phyloP scores from a whole-genome alignment of 2,329 filamentous ascomycete genomes.

The Blastomyces parvus region DNA sequence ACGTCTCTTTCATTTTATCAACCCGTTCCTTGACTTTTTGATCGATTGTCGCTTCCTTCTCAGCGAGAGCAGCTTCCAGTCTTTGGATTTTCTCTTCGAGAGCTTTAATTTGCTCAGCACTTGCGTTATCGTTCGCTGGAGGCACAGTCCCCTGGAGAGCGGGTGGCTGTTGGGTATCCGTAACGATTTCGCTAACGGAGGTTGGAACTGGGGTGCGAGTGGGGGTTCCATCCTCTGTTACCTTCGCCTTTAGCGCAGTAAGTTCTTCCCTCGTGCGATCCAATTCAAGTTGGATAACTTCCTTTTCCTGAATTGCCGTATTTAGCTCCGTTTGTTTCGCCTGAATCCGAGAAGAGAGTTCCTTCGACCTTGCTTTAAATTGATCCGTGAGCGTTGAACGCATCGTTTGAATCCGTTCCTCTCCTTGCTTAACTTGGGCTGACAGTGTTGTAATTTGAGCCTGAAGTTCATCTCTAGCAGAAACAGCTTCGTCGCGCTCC shows the following conservation, averaged over 20 bases:
- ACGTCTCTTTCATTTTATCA: conserved; percentile 55
- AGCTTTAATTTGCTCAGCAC: conserved; percentile 50
- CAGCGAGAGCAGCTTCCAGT: conserved; percentile 43
- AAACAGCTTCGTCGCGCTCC: conserved; percentile 57
- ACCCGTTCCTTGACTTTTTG: conserved; percentile 39
- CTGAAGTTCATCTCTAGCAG: conserved; percentile 43
- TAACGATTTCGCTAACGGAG: conserved; percentile 47
- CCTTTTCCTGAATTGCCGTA: conserved; percentile 51
- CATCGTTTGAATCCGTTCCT: conserved; percentile 44
- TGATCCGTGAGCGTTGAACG: conserved; percentile 39
- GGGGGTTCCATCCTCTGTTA: conserved; percentile 36
- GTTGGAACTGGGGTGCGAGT: conserved; percentile 21
- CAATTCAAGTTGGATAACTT: conserved; percentile 58
- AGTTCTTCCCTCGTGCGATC: conserved; percentile 53
- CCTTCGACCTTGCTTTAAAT: conserved; percentile 48
- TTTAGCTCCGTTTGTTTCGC: conserved; percentile 43
- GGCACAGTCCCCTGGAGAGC: conserved; percentile 20
- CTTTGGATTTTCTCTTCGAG: conserved; percentile 52
- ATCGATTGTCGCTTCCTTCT: conserved; percentile 44
- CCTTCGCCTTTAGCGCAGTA: conserved; percentile 40
- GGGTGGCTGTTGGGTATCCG: conserved; percentile 30
- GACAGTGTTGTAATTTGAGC: conserved; percentile 41
- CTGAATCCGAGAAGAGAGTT: conserved; percentile 56
- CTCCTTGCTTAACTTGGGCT: conserved; percentile 38
- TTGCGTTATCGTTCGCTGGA: conserved; percentile 17